Evolutionary conservation across 2,329 filamentous ascomycete genomes (phyloP).

Genomic region (Lachnellula hyalina): DNA sequence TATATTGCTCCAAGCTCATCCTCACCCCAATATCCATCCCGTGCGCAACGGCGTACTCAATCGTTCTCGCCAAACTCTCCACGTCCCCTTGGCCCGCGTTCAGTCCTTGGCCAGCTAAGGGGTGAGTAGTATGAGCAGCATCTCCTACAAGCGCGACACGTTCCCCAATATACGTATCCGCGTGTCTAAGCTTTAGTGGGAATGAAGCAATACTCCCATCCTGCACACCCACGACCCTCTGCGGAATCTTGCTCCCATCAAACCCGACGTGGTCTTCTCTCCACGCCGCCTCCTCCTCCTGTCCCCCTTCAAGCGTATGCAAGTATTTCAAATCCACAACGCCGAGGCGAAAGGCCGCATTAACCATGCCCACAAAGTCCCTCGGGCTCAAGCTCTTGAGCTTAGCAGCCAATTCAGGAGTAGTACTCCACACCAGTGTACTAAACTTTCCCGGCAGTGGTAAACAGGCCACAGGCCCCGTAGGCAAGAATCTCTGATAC

Average conservation of each 20-base stretch:
- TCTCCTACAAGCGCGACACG: slow-evolving; percentile 91
- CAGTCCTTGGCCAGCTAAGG: slow-evolving; percentile 87
- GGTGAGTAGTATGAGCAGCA: slow-evolving; percentile 91
- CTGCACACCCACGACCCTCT: slow-evolving; percentile 65
- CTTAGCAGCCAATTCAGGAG: slow-evolving; percentile 68
- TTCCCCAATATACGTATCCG: slow-evolving; percentile 87
- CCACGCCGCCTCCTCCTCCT: slow-evolving; percentile 80
- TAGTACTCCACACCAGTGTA: slow-evolving; percentile 93
- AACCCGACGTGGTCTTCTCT: slow-evolving; percentile 64
- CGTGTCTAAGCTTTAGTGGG: slow-evolving; percentile 84
- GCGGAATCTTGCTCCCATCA: slow-evolving; percentile 53
- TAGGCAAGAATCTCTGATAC: slow-evolving; percentile 92
- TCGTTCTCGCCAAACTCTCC: slow-evolving; percentile 66
- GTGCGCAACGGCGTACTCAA: slow-evolving; percentile 71
- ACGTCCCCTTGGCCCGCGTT: slow-evolving; percentile 92
- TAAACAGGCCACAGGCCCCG: slow-evolving; percentile 85
- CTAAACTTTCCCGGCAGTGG: slow-evolving; percentile 79
- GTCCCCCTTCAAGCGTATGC: slow-evolving; percentile 55
- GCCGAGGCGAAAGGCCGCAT: slow-evolving; percentile 82
- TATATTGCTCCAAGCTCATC: slow-evolving; percentile 77
- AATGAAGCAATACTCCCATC: slow-evolving; percentile 80
- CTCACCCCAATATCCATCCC: slow-evolving; percentile 82
- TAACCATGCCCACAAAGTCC: slow-evolving; percentile 83
- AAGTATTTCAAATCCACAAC: slow-evolving; percentile 78
- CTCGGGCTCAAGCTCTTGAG: slow-evolving; percentile 68